Base-by-base conservation (phyloP, 768 basidiomycete species). In the Suillus hirtellus region DNA sequence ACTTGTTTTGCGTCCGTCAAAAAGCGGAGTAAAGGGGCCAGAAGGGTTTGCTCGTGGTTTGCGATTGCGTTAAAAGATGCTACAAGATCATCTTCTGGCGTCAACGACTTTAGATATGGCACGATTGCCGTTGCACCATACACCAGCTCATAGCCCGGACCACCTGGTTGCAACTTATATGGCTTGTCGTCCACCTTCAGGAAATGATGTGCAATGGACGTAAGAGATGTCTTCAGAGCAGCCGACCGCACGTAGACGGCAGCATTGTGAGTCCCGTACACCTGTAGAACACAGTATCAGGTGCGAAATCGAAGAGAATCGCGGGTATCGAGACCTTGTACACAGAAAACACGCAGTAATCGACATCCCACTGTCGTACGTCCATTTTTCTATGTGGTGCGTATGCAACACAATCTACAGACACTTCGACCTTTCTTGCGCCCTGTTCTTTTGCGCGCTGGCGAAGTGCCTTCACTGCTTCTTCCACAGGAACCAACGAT, bases 391-490 rank as follows among this genome's bases (percentile, higher is more conserved):
- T 79, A 69, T 93, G 90, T 0, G 90, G 90, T 4, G 89, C 89
- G 67, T 89, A 92, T 2, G 90, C 89, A 2, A 93, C 92, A 65
- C 90, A 91, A 68, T 93, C 92, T 2, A 92, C 80, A 1, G 81
- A 84, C 17, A 92, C 78, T 72, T 93, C 86, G 37, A 91, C 75
- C 70, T 89, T 87, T 63, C 71, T 71, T 12, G 82, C 80, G 31
- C 89, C 87, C 60, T 81, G 76, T 21, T 80, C 78, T 47, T 74
- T 75, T 2, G 87, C 88, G 19, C 80, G 77, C 10, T 75, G 77
- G 15, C 89, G 73, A 10, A 86, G 76, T 3, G 84, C 84, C 31
- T 75, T 73, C 10, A 85, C 81, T 35, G 86, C 75, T 10, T 84
- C 82, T 65, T 86, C 82, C 12, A 92, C 82, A 0, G 89, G 86